phyloP scores from a whole-genome alignment of 2,329 filamentous ascomycete species.

The Coniochaeta sp. region DNA sequence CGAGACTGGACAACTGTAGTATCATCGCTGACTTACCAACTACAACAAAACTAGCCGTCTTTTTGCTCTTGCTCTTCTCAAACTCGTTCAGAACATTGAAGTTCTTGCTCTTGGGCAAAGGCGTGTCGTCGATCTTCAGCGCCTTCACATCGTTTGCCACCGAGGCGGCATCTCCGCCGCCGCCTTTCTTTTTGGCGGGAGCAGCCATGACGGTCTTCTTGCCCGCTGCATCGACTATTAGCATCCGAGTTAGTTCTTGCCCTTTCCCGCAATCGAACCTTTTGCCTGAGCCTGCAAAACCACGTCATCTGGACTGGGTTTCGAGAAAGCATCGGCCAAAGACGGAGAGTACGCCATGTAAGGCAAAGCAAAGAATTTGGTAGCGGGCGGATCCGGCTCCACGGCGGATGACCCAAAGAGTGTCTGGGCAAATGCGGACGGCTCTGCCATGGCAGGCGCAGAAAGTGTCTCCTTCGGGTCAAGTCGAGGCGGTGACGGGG shows the following conservation, averaged over 20 bases:
- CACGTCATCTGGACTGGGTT: constrained; percentile 86
- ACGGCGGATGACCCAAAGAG: constrained; percentile 36
- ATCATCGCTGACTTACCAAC: constrained; percentile 54
- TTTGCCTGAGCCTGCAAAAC: constrained; percentile 82
- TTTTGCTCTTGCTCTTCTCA: constrained; percentile 67
- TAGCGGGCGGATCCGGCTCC: constrained; percentile 14
- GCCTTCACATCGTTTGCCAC: constrained; percentile 29
- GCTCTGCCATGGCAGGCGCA: constrained; percentile 17
- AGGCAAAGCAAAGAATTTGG: constrained; percentile 34
- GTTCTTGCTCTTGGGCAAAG: constrained; percentile 65
- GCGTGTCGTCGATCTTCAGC: constrained; percentile 40
- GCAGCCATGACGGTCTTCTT: constrained; percentile 31
- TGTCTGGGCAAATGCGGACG: constrained; percentile 51
- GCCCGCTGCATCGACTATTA: constrained; percentile 45
- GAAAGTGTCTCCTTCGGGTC: neutral
- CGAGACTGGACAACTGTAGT: too few species aligned
- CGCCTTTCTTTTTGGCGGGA: constrained; percentile 31
- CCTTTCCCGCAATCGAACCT: constrained; percentile 62
- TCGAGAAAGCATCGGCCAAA: constrained; percentile 61
- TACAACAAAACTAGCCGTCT: constrained; percentile 83
- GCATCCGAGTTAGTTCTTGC: constrained; percentile 42
- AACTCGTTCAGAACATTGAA: constrained; percentile 79
- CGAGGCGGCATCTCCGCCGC: constrained; percentile 22
- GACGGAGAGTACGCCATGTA: constrained; percentile 43
- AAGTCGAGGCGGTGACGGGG: neutral